Percentiles rank a stretch among this genome's conserved stretches.
Conservation (phyloP, 106 monocot genomes). For the Allium sativum region DNA sequence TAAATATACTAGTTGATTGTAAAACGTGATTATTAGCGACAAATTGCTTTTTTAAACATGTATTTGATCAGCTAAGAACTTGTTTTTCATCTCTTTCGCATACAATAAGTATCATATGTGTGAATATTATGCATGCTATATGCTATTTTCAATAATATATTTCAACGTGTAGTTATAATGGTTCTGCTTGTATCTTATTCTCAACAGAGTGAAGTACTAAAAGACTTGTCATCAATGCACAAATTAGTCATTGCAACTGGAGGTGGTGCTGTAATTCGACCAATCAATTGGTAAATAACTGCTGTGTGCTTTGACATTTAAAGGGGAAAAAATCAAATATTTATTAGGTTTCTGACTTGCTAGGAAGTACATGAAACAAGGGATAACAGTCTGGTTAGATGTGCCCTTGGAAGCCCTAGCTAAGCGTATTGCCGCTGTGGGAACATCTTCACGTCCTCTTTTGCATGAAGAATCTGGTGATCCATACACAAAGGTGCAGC, state of each 20-base stretch:
- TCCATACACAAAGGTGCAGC: constrained; percentile 50
- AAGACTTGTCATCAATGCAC: constrained; percentile 57
- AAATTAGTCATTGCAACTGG: constrained; percentile 84
- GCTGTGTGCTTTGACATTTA: background rate
- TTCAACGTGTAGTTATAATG: too few species aligned
- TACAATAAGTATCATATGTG: too few species aligned
- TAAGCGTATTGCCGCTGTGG: constrained; percentile 87
- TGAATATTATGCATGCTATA: too few species aligned
- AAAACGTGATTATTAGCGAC: too few species aligned
- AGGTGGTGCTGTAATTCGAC: constrained; percentile 86
- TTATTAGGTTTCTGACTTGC: constrained; percentile 11
- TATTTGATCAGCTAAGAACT: too few species aligned
- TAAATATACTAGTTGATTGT: too few species aligned
- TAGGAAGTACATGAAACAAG: constrained; percentile 93
- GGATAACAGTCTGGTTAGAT: constrained; percentile 89
- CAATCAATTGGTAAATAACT: constrained; percentile 57
- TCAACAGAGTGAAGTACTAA: constrained; percentile 51
- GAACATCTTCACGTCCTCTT: constrained; percentile 89
- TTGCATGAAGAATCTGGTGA: constrained; percentile 80
- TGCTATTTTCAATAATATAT: too few species aligned
- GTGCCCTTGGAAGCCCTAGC: constrained; percentile 95
- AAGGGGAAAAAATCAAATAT: background rate
- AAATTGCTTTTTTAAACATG: too few species aligned
- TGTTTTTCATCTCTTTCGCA: too few species aligned
- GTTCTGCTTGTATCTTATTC: background rate